Evolutionary conservation across 2,329 filamentous ascomycete species (phyloP).

Genomic region (Venturia effusa): DNA sequence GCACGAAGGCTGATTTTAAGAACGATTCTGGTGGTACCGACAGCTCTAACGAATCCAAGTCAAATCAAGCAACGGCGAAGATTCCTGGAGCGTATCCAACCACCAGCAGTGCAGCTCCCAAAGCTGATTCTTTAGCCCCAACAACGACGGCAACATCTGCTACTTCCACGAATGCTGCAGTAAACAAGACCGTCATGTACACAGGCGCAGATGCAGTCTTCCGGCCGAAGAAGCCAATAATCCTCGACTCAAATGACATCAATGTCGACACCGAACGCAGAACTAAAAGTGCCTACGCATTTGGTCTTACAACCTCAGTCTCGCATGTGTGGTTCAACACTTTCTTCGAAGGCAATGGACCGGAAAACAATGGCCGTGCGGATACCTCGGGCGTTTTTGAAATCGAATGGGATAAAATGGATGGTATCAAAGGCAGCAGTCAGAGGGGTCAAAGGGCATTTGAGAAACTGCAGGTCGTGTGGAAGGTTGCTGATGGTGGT

Average conservation of each 20-base stretch:
- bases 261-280: slow-evolving; percentile 84
- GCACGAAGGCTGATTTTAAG: not conserved
- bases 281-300: slow-evolving; percentile 32
- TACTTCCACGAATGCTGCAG: not conserved
- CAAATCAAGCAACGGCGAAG: not conserved
- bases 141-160: not conserved
- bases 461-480: slow-evolving; percentile 75
- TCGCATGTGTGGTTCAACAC: slow-evolving; percentile 96
- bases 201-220: slow-evolving; percentile 58
- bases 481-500: slow-evolving; percentile 43
- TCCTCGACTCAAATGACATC: slow-evolving; percentile 71
- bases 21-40: not conserved
- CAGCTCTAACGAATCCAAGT: not conserved
- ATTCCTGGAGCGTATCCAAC: not conserved
- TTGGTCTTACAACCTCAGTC: slow-evolving; percentile 77
- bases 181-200: not conserved
- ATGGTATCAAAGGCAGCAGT: slow-evolving; percentile 84
- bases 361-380: slow-evolving; percentile 56
- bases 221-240: slow-evolving; percentile 55
- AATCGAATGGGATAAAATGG: slow-evolving; percentile 68
- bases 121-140: not conserved
- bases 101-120: not conserved
- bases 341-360: slow-evolving; percentile 77
- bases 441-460: slow-evolving; percentile 67
- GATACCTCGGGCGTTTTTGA: slow-evolving; percentile 61